phyloP scores from a whole-genome alignment of 768 basidiomycete genomes.

The Pholiota conissans region DNA sequence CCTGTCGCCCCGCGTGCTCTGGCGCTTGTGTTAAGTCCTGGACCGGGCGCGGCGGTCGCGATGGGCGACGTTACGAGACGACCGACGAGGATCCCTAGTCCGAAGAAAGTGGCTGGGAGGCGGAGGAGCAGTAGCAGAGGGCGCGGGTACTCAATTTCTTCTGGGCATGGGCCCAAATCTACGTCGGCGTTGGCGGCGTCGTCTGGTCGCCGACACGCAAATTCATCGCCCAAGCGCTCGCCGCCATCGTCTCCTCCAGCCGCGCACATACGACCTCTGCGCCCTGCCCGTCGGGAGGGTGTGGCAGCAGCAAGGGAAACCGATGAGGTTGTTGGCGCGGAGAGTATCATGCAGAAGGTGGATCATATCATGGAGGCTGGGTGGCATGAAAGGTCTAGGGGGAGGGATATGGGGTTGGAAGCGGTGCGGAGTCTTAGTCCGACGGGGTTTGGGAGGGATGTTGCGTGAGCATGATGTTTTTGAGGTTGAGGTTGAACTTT shows the following conservation, averaged over 20 bases:
- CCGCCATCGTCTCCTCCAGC: neutral
- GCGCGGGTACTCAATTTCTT: neutral
- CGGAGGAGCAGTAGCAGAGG: neutral
- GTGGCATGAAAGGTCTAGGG: conserved; percentile 29
- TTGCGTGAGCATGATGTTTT: no score
- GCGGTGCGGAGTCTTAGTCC: conserved; percentile 21
- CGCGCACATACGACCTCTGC: neutral
- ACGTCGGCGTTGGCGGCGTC: neutral
- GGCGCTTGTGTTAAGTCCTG: no score
- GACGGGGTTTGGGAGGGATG: conserved; percentile 18
- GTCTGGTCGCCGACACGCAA: neutral
- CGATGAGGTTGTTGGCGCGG: no score
- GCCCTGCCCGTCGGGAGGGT: neutral
- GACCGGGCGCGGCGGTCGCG: no score
- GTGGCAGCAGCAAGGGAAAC: no score
- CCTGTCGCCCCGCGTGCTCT: neutral
- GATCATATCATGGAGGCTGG: conserved; percentile 36
- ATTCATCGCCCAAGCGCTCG: neutral
- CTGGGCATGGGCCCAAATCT: neutral
- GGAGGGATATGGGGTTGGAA: conserved; percentile 15
- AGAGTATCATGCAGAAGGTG: conserved; percentile 25
- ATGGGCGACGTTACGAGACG: no score
- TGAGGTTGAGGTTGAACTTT: no score
- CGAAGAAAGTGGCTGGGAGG: neutral
- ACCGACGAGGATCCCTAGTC: neutral